phyloP scores from a whole-genome alignment of 2,329 filamentous ascomycete species.

The Kalaharituber pfeilii region DNA sequence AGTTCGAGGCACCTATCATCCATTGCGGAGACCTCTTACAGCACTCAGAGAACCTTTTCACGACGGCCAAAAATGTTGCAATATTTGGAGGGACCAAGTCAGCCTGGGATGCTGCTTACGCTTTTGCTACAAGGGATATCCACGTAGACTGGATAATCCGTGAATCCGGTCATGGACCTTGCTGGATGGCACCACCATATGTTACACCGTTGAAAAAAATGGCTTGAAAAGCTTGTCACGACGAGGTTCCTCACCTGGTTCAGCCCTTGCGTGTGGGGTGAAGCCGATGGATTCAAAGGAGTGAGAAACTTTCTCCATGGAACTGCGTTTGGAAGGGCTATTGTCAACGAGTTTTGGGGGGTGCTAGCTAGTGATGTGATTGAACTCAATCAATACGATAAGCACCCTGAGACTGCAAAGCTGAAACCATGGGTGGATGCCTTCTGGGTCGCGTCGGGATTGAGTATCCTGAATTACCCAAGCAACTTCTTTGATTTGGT shows the following conservation, averaged over 20 bases:
- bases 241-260: conserved; percentile 56
- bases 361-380: conserved; percentile 40
- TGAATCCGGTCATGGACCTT: conserved; percentile 39
- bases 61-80: conserved; percentile 31
- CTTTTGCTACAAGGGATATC: conserved; percentile 39
- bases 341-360: conserved; percentile 37
- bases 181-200: conserved; percentile 41
- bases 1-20: conserved; percentile 34
- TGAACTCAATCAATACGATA: conserved; percentile 37
- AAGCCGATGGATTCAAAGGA: conserved; percentile 40
- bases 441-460: conserved; percentile 38
- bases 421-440: conserved; percentile 37
- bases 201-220: conserved; percentile 51
- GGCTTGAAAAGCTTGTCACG: conserved; percentile 49
- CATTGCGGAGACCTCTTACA: conserved; percentile 34
- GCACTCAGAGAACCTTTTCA: conserved; percentile 29
- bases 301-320: conserved; percentile 41
- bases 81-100: conserved; percentile 48
- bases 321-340: conserved; percentile 26
- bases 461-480: conserved; percentile 45
- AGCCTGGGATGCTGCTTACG: conserved; percentile 47
- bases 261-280: conserved; percentile 55
- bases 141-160: conserved; percentile 45
- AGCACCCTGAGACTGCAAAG: conserved; percentile 36
- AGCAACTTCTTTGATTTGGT: conserved; percentile 42